These are phyloP conservation scores for Epichloe sp. DNA, from an alignment of 2,329 filamentous ascomycete species.

Conservation along the genomic window DNA sequence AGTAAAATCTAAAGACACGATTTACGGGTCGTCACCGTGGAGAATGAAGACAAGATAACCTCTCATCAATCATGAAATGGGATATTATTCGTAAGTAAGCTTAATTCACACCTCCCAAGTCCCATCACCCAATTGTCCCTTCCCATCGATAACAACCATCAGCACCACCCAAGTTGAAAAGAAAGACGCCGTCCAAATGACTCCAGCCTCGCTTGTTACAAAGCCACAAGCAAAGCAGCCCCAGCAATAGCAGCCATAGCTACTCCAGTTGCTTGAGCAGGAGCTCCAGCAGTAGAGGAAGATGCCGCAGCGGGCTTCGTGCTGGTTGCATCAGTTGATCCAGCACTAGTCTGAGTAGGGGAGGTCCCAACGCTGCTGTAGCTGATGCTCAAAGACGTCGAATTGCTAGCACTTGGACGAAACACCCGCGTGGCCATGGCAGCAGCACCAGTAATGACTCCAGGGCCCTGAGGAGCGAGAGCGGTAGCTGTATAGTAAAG, in stretches of 20 bases:
- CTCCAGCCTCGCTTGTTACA: conserved; percentile 10
- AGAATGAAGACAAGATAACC: too few species aligned
- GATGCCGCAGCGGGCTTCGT: not conserved
- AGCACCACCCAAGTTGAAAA: not conserved
- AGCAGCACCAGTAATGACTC: conserved; percentile 28
- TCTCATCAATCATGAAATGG: not conserved
- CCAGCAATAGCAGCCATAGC: conserved; percentile 16
- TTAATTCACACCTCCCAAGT: not conserved
- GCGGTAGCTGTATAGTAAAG: conserved; percentile 27
- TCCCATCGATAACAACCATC: not conserved
- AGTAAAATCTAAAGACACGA: too few species aligned
- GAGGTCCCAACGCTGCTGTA: not conserved
- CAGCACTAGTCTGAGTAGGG: not conserved
- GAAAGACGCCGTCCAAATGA: not conserved
- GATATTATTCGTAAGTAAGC: not conserved
- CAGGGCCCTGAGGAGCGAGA: conserved; percentile 23
- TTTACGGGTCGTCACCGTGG: too few species aligned
- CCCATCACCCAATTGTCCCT: not conserved
- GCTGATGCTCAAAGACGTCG: conserved; percentile 5
- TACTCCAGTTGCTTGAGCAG: conserved; percentile 12
- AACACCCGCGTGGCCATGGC: conserved; percentile 18
- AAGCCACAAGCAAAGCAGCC: conserved; percentile 14
- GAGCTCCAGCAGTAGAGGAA: conserved; percentile 11
- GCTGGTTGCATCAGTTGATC: not conserved
- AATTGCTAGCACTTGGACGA: conserved; percentile 9